Conservation (phyloP, 2,329 filamentous ascomycete species). For the Colletotrichum filicis region DNA sequence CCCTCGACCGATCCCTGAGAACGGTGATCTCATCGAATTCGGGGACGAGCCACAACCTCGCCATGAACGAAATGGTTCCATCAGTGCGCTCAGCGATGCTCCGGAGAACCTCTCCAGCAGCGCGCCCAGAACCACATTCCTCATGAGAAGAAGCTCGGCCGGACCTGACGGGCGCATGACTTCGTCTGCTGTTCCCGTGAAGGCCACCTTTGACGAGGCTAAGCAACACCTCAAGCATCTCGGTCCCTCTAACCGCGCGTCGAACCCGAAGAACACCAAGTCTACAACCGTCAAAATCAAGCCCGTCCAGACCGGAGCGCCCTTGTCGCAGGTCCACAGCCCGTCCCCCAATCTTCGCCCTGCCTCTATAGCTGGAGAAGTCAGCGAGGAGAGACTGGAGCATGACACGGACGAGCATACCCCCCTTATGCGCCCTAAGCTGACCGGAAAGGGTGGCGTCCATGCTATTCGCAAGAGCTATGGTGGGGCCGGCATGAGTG, state of each 20-base stretch:
- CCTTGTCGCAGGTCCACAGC: slow-evolving; percentile 40
- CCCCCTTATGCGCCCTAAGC: slow-evolving; percentile 34
- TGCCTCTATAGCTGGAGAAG: slow-evolving; percentile 37
- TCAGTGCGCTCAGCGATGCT: slow-evolving; percentile 50
- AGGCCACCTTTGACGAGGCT: slow-evolving; percentile 72
- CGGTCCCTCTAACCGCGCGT: slow-evolving; percentile 74
- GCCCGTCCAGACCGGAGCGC: slow-evolving; percentile 60
- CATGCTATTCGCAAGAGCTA: slow-evolving; percentile 36
- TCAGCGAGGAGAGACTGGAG: slow-evolving; percentile 12
- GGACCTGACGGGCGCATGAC: slow-evolving; percentile 63
- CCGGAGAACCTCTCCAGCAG: slow-evolving; percentile 53
- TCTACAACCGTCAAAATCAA: slow-evolving; percentile 77
- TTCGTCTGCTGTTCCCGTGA: slow-evolving; percentile 63
- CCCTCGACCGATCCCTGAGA: slow-evolving; percentile 28
- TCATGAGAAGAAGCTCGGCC: slow-evolving; percentile 68
- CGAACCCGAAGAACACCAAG: slow-evolving; percentile 70
- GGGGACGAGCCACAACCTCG: slow-evolving; percentile 49
- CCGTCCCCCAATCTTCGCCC: slow-evolving; percentile 37
- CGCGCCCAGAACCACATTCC: slow-evolving; percentile 66
- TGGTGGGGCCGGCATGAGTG: slow-evolving; percentile 32
- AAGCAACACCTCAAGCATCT: slow-evolving; percentile 72
- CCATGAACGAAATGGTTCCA: slow-evolving; percentile 46
- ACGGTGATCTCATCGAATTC: slow-evolving; percentile 48
- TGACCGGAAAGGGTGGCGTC: slow-evolving; percentile 40
- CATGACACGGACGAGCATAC: slow-evolving; percentile 32